A percentile compares a stretch with the other conserved stretches of the same genome.
Evolutionary conservation across 805 yeast genomes (phyloP).

Genomic region (Wickerhamiella occidentalis): DNA sequence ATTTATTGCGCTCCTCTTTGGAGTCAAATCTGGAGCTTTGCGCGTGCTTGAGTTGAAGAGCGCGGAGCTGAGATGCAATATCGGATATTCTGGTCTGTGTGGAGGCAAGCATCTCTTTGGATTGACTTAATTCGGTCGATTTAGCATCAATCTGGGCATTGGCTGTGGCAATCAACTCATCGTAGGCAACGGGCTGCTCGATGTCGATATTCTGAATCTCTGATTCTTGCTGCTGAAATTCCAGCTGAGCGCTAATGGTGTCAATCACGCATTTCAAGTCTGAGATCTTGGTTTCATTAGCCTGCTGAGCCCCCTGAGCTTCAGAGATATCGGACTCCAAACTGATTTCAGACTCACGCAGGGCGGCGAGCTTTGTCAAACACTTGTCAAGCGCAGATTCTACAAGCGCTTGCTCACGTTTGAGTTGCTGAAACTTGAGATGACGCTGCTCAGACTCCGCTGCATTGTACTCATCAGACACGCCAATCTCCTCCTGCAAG

Average conservation of each 20-base stretch:
- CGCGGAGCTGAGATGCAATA: conserved; percentile 18
- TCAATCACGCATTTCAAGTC: not conserved
- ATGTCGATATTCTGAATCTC: not conserved
- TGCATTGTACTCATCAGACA: conserved; percentile 52
- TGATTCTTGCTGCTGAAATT: not conserved
- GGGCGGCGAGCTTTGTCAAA: not conserved
- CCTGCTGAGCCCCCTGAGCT: not conserved
- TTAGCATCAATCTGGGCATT: not conserved
- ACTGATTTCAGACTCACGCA: not conserved
- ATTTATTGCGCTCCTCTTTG: conserved; percentile 48
- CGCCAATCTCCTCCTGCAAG: conserved; percentile 18
- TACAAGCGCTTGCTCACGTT: conserved; percentile 40
- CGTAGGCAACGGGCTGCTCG: not conserved
- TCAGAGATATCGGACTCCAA: conserved; percentile 11
- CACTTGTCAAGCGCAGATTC: conserved; percentile 9
- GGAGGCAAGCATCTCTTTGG: conserved; percentile 2
- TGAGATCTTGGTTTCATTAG: not conserved
- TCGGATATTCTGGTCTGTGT: conserved; percentile 13
- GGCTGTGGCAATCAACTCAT: not conserved
- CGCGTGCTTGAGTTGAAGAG: conserved; percentile 58
- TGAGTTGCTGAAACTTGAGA: conserved; percentile 62
- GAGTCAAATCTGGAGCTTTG: conserved; percentile 48
- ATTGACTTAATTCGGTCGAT: not conserved
- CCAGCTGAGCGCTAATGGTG: not conserved
- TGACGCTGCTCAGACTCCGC: conserved; percentile 57